Evolutionary conservation across 306 rosid species (phyloP), one percentile per base, ranked within the genome.

Genomic region (Sicyos edulis): DNA sequence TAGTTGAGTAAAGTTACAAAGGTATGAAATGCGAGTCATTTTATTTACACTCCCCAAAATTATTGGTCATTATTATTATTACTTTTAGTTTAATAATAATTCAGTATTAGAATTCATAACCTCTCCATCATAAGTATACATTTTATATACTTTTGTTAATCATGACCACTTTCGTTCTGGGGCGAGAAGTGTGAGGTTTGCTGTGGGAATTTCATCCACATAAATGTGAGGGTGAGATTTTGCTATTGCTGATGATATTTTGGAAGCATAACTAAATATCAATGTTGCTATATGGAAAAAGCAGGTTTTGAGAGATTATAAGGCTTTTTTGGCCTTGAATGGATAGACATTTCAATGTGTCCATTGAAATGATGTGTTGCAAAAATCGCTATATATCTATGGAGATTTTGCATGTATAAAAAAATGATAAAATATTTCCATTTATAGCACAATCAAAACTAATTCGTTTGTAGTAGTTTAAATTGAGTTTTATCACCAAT

Each of bases 241-340:
- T 67, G 13, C 0, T 40, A 6, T 12, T 21, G 56, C 40, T 45
- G 70, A 17, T 73, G 80, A 80, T 74, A 68, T 77, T 78, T 56
- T 62, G 54, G 68, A 2, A 26, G 54, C 16, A 42, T 20, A 80
- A 11, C 47, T 9, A 76, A 73, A 81, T 78, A 84, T 84, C 85
- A 70, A 71, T 14, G 78, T 78, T 53, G 78, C 75, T 64, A 8
- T 81, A 79, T 45, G 74, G 8, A 2, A 16, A 1, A 42, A 42
- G n/a, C 47, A 34, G 40, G n/a, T 45, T 67, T 67, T 65, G 54
- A 44, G 54, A 15, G 54, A 44, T 24, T 53, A 65, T 19, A 44
- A 65, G 12, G 54, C 54, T 9, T 40, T 40, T 17, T 11, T 64
- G 1, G 0, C 17, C 71, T 20, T 44, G 51, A 63, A n/a, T 63